Evolutionary conservation across 2,329 filamentous ascomycete species (phyloP).

Genomic region (Dichotomopilus funicola): DNA sequence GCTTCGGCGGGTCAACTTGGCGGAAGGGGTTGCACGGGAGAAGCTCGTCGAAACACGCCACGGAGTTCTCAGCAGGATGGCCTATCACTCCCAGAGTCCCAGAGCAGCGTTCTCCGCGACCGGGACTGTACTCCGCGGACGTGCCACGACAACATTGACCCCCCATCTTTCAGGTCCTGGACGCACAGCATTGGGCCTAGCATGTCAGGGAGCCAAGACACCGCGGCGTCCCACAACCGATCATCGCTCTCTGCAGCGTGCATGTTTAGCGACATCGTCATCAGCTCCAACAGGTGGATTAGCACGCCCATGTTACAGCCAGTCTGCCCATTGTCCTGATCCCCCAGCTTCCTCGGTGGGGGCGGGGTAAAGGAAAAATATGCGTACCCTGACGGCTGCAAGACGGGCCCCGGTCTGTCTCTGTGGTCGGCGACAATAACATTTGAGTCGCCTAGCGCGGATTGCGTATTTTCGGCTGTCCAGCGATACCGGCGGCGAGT

Average conservation of each 20-base stretch:
- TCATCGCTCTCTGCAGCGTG: slow-evolving; percentile 1
- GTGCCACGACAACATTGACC: neutral
- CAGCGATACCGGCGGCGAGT: slow-evolving; percentile 7
- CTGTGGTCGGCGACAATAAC: neutral
- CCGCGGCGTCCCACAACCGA: neutral
- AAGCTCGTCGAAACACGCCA: too few species aligned
- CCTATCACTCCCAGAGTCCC: neutral
- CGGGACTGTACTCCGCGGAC: neutral
- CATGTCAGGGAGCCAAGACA: neutral
- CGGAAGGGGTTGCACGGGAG: too few species aligned
- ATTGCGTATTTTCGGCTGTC: neutral
- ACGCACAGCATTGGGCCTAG: neutral
- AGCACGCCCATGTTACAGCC: slow-evolving; percentile 1
- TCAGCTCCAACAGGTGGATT: neutral
- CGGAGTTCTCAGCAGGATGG: neutral
- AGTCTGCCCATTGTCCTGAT: neutral
- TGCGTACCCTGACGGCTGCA: neutral
- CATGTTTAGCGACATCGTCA: neutral
- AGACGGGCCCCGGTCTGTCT: neutral
- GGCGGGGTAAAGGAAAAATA: neutral
- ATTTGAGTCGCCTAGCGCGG: slow-evolving; percentile 7
- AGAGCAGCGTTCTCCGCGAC: neutral
- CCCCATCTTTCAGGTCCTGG: neutral
- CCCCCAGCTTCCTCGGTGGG: slow-evolving; percentile 4
- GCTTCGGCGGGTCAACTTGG: neutral